These are phyloP conservation scores for Aaosphaeria pasadenensis DNA, from an alignment of 2,329 filamentous ascomycete genomes.

Conservation along the genomic window DNA sequence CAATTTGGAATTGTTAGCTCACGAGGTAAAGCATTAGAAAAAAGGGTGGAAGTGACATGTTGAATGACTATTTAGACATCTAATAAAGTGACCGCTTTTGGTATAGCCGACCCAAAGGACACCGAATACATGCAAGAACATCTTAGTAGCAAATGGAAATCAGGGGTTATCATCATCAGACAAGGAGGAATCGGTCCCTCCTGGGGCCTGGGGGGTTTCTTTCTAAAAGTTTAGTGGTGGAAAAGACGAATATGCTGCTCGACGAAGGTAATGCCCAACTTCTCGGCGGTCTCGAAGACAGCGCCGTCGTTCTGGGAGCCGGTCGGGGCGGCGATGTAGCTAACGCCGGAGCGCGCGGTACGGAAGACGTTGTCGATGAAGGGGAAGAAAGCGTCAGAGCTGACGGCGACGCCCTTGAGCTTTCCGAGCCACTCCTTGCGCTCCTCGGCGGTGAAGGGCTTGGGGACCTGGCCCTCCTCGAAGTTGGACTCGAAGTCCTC, in stretches of 20 bases:
- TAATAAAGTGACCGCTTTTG: conserved; percentile 1
- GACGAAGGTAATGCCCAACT: conserved; percentile 88
- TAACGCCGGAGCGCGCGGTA: conserved; percentile 80
- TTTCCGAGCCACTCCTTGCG: conserved; percentile 81
- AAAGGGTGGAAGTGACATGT: neutral
- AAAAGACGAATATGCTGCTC: conserved; percentile 93
- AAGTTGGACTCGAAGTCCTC: conserved; percentile 87
- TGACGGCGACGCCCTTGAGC: conserved; percentile 78
- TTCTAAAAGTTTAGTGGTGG: conserved; percentile 70
- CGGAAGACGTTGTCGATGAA: conserved; percentile 98
- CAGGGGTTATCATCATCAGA: too few relatives aligned
- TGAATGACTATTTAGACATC: conserved; percentile 1
- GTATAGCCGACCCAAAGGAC: conserved; percentile 1
- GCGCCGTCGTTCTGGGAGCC: conserved; percentile 83
- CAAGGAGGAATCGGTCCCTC: too few relatives aligned
- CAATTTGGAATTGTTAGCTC: neutral
- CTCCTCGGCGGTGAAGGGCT: conserved; percentile 79
- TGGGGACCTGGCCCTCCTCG: conserved; percentile 70
- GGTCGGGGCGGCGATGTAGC: conserved; percentile 91
- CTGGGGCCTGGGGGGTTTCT: too few relatives aligned
- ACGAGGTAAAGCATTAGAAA: too few relatives aligned
- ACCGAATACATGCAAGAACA: neutral
- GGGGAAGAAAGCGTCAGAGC: conserved; percentile 97
- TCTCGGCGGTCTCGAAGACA: conserved; percentile 86
- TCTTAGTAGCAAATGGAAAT: neutral